phyloP scores from a whole-genome alignment of 306 rosid genomes.

The Dalbergia cochinchinensis region DNA sequence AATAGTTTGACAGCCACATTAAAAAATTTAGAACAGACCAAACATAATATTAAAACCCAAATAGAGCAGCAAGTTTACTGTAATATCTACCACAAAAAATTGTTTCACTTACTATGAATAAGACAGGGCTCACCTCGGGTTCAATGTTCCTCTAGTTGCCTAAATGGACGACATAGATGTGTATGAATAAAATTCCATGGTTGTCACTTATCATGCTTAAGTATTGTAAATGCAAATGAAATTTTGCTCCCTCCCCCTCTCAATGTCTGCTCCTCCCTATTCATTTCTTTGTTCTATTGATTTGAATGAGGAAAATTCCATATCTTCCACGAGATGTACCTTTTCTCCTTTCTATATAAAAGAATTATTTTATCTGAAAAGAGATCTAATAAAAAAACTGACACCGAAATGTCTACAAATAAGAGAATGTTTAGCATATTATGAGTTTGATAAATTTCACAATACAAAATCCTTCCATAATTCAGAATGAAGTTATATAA shows the following conservation, averaged over 20 bases:
- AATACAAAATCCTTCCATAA: no score
- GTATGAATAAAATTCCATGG: slow-evolving; percentile 11
- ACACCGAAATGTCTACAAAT: background rate
- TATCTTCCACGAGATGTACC: background rate
- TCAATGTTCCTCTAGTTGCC: background rate
- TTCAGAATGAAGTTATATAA: no score
- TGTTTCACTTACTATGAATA: background rate
- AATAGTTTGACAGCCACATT: background rate
- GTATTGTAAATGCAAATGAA: no score
- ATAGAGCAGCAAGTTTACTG: slow-evolving; percentile 1
- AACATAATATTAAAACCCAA: background rate
- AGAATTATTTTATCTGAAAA: background rate
- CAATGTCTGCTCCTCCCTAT: no score
- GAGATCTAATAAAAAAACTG: background rate
- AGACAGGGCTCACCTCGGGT: background rate
- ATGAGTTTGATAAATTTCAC: background rate
- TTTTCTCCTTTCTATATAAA: background rate
- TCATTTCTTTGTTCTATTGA: background rate
- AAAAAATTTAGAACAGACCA: background rate
- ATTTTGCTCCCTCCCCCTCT: no score
- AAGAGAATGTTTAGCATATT: background rate
- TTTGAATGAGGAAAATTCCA: background rate
- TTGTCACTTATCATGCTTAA: background rate
- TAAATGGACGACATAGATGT: slow-evolving; percentile 1
- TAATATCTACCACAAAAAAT: slow-evolving; percentile 15